Conservation (phyloP, 1,139 yeast species). For the Candida sojae region DNA sequence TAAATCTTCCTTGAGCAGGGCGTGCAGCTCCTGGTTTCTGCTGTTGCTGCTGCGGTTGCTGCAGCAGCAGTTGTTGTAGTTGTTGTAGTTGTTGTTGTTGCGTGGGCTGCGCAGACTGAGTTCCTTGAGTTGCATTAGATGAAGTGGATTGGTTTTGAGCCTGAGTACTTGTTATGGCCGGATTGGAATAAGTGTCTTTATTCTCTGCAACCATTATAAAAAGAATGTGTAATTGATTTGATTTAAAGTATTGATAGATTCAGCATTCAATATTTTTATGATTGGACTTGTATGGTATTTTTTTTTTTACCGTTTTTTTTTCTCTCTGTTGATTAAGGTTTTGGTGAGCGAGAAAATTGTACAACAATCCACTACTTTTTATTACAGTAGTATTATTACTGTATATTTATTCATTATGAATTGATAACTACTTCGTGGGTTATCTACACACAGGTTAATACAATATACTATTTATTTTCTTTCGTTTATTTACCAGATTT, state of each 20-base stretch:
- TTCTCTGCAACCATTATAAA: background rate
- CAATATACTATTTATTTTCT: no score
- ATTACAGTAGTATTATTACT: background rate
- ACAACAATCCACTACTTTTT: background rate
- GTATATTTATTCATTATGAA: background rate
- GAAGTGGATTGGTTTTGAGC: background rate
- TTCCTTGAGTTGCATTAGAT: background rate
- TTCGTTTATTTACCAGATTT: slow-evolving; percentile 28
- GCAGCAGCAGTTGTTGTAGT: slow-evolving; percentile 1
- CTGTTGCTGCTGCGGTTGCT: slow-evolving; percentile 5
- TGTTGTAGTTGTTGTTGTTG: slow-evolving; percentile 2
- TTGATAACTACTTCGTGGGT: background rate
- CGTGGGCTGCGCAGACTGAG: background rate
- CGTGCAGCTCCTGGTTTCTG: slow-evolving; percentile 8
- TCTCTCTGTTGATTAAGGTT: background rate
- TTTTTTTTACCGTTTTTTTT: background rate
- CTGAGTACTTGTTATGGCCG: background rate
- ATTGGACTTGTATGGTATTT: background rate
- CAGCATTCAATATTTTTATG: background rate
- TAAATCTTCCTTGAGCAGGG: slow-evolving; percentile 14
- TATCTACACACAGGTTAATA: no score
- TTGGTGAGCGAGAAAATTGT: background rate
- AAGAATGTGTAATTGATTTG: no score
- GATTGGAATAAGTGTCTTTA: background rate
- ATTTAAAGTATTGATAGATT: background rate